phyloP scores from a whole-genome alignment of 441 rosid species.

The Pelargonium citronellum region DNA sequence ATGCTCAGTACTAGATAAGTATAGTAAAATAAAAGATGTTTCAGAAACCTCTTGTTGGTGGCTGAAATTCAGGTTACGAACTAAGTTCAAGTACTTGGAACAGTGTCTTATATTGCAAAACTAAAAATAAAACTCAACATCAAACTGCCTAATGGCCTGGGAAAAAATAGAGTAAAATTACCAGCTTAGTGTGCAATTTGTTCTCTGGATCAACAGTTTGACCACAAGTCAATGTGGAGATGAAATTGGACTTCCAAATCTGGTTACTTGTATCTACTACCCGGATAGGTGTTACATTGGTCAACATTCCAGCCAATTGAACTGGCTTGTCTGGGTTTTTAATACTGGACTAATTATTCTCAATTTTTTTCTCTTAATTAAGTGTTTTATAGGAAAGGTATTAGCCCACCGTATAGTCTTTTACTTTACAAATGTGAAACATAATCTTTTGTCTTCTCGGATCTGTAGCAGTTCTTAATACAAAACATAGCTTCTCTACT shows the following conservation, averaged over 20 bases:
- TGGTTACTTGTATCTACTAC: neutral
- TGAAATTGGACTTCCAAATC: neutral
- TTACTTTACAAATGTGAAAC: neutral
- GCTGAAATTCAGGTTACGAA: neutral
- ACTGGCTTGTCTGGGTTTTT: neutral
- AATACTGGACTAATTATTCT: slow-evolving; percentile 2
- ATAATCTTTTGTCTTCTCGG: neutral
- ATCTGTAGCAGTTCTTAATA: neutral
- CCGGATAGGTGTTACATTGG: slow-evolving; percentile 1
- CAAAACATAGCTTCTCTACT: slow-evolving; percentile 5
- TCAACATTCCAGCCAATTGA: neutral
- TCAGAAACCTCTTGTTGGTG: neutral
- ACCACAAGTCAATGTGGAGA: neutral
- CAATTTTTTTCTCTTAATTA: neutral
- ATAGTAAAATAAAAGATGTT: neutral
- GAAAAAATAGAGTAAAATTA: neutral
- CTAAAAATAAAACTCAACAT: neutral
- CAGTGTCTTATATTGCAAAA: neutral
- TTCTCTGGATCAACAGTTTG: neutral
- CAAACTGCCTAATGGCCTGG: neutral
- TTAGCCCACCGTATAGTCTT: neutral
- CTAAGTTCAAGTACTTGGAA: neutral
- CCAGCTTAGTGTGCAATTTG: neutral
- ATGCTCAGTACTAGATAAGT: neutral
- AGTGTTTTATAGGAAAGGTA: neutral